A percentile compares a stretch with the other conserved stretches of the same genome.
Evolutionary conservation across 1,139 yeast genomes (phyloP).

Genomic region (Protomyces arabidopsidicola): DNA sequence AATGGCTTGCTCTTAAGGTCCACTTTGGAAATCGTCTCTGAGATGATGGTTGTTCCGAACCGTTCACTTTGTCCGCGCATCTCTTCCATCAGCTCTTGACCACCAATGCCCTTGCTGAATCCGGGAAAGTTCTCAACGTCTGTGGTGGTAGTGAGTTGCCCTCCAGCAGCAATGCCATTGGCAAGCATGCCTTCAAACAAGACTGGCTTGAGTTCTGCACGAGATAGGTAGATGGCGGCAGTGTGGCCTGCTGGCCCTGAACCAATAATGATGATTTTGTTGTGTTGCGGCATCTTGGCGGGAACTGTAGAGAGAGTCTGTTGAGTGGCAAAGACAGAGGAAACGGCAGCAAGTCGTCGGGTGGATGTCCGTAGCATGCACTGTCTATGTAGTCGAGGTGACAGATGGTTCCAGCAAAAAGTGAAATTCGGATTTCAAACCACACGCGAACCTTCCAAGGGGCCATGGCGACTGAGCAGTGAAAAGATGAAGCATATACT

Average conservation of each 20-base stretch:
- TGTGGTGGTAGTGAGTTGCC: conserved; percentile 96
- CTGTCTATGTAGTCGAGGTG: background rate
- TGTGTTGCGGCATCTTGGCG: conserved; percentile 19
- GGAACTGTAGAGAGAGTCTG: background rate
- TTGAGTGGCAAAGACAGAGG: background rate
- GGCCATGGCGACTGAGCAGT: too few relatives aligned
- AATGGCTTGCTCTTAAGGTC: conserved; percentile 83
- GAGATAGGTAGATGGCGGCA: conserved; percentile 91
- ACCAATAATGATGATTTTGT: conserved; percentile 29
- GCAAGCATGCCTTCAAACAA: conserved; percentile 95
- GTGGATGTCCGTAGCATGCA: background rate
- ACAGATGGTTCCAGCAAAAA: too few relatives aligned
- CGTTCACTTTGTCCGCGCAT: conserved; percentile 83
- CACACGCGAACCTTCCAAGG: too few relatives aligned
- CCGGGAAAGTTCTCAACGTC: conserved; percentile 97
- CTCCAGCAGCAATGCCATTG: conserved; percentile 98
- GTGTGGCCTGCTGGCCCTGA: conserved; percentile 99
- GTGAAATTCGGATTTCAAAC: too few relatives aligned
- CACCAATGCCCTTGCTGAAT: conserved; percentile 90
- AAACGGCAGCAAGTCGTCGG: background rate
- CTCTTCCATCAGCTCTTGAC: conserved; percentile 81
- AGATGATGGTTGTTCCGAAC: conserved; percentile 88
- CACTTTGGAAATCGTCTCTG: conserved; percentile 89
- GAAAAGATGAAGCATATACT: too few relatives aligned
- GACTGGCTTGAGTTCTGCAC: conserved; percentile 94